Evolutionary conservation across 352 stramenopile genomes (phyloP).

Genomic region (Elongisporangium anandrum): DNA sequence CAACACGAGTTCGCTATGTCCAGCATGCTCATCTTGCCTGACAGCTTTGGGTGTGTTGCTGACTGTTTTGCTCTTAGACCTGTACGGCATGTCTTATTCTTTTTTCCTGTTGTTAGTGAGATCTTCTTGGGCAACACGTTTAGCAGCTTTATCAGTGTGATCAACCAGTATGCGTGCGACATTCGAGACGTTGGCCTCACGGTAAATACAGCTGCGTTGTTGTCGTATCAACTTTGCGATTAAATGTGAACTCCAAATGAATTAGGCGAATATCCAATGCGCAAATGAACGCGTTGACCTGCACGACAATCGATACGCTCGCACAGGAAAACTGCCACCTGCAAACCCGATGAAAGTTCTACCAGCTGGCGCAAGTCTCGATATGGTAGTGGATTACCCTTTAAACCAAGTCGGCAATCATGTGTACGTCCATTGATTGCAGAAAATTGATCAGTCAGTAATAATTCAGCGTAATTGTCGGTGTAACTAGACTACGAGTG

Average conservation of each 20-base stretch:
- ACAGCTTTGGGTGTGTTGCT: slow-evolving; percentile 80
- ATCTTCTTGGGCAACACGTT: slow-evolving; percentile 92
- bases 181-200: slow-evolving; percentile 72
- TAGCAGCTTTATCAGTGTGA: slow-evolving; percentile 91
- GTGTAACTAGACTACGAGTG: slow-evolving; percentile 33
- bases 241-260: background rate
- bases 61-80: background rate
- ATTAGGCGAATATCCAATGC: slow-evolving; percentile 82
- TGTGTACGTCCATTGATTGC: slow-evolving; percentile 26
- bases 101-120: slow-evolving; percentile 42
- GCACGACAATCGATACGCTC: slow-evolving; percentile 69
- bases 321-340: slow-evolving; percentile 60
- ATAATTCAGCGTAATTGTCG: slow-evolving; percentile 6
- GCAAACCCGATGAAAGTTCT: slow-evolving; percentile 77
- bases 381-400: slow-evolving; percentile 91
- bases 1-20: slow-evolving; percentile 86
- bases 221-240: background rate
- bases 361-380: slow-evolving; percentile 63
- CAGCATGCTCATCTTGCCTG: slow-evolving; percentile 85
- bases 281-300: slow-evolving; percentile 74
- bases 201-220: slow-evolving; percentile 10
- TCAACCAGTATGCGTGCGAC: slow-evolving; percentile 85
- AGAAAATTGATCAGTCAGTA: background rate
- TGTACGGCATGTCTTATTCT: background rate
- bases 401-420: slow-evolving; percentile 88